Evolutionary conservation across 768 basidiomycete species (phyloP), one percentile per base, ranked within the genome.

Genomic region (Pleurotus djamor): DNA sequence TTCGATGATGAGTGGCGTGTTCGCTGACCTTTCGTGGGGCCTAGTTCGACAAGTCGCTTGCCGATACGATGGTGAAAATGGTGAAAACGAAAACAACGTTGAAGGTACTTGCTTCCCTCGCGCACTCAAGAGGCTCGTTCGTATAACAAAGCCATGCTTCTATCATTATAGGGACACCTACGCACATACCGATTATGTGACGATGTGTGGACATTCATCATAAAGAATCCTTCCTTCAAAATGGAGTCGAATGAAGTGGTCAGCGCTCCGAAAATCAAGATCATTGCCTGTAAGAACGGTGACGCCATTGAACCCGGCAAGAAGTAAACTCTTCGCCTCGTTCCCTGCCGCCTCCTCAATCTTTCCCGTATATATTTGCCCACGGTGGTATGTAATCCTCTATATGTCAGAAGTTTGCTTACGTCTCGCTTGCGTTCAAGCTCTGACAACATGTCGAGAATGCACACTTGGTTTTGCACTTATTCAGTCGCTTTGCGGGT

Each of bases 151-250:
- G n/a, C n/a, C n/a, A n/a, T n/a, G n/a, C n/a, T n/a, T n/a, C n/a
- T n/a, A 28, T 32, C 35, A 37, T 58, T 21, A 2, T 59, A 92
- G 93, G 96, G 94, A 14, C 91, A 96, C 70, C 75, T 98, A 57
- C 85, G 91, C 64, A 98, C 94, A 2, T 99, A 97, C 72, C 86
- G 93, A 6, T 81, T 94, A 3, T 94, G 92, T 71, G 94, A 96
- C 75, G 95, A 96, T 69, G 96, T 98, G 50, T 98, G 97, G 97
- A 98, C 96, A 56, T 99, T 98, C 73, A 92, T 96, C 62, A 91
- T 98, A 52, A 92, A 94, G 72, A 88, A 96, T 65, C 90, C 96
- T 34, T 77, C 78, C 17, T 96, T 99, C 77, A 98, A 98, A 76
- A 94, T 98, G 89, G 97, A 99, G 73, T 84, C 87, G 63, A 91